phyloP scores from a whole-genome alignment of 139 green algal species.

The Chlorokybus atmophyticus region DNA sequence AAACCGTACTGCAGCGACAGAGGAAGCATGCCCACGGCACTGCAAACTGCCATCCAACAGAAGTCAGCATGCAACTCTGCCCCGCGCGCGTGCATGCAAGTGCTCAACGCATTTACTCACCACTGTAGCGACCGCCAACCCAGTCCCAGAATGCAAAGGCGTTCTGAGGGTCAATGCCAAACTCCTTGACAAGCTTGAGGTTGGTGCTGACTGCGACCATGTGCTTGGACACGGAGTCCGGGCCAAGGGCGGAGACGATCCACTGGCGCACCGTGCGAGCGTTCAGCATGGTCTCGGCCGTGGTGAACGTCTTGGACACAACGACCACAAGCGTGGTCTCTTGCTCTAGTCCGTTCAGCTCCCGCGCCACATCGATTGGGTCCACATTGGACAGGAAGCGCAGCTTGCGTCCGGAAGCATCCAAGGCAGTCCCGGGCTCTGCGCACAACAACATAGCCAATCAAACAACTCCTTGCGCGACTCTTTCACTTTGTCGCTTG shows the following conservation, averaged over 20 bases:
- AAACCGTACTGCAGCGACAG: conserved; percentile 94
- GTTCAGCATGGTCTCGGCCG: conserved; percentile 99
- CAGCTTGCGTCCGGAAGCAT: conserved; percentile 55
- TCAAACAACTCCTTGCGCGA: not conserved
- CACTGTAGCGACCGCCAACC: conserved; percentile 77
- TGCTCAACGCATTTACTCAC: no score
- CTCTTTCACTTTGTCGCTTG: not conserved
- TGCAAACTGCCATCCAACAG: conserved; percentile 69
- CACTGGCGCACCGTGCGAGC: conserved; percentile 71
- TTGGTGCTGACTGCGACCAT: conserved; percentile 99
- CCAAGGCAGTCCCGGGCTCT: conserved; percentile 32
- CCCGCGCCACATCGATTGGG: conserved; percentile 87
- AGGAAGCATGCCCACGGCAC: conserved; percentile 87
- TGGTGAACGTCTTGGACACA: conserved; percentile 99
- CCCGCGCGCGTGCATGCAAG: no score
- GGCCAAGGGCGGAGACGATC: conserved; percentile 19
- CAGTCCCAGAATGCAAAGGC: conserved; percentile 98
- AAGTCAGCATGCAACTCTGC: no score
- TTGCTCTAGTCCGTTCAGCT: conserved; percentile 54
- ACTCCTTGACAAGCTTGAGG: conserved; percentile 92
- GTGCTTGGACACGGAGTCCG: conserved; percentile 78
- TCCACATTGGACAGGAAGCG: conserved; percentile 98
- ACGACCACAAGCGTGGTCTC: conserved; percentile 90
- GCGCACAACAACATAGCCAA: conserved; percentile 4
- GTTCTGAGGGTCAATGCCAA: conserved; percentile 96